Evolutionary conservation across 1,284 basidiomycete genomes (phyloP).

Genomic region (Ceratobasidium sp.): DNA sequence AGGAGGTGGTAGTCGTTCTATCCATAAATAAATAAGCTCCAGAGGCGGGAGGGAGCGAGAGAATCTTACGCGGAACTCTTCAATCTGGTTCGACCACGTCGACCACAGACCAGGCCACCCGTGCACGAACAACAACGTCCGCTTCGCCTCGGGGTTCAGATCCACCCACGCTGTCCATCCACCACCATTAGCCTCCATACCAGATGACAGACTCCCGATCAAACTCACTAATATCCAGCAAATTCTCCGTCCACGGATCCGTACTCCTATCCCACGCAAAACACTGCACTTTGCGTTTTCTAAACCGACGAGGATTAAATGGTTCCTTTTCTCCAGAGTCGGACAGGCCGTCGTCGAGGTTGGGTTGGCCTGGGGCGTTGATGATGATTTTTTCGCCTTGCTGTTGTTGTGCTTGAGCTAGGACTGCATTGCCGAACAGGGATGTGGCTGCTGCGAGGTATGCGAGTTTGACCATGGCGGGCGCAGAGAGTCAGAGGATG

Average conservation of each 20-base stretch:
- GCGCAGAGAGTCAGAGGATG: neutral
- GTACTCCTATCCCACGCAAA: conserved; percentile 40
- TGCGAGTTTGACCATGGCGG: conserved; percentile 26
- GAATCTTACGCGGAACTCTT: conserved; percentile 65
- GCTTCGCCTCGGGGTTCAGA: conserved; percentile 63
- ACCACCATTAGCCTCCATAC: neutral
- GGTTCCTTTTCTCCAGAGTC: conserved; percentile 37
- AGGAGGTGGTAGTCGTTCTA: conserved; percentile 69
- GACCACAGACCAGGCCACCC: conserved; percentile 81
- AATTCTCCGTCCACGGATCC: conserved; percentile 36
- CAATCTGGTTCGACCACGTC: conserved; percentile 75
- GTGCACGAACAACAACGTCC: conserved; percentile 71
- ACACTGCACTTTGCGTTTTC: conserved; percentile 39
- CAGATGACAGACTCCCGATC: no score
- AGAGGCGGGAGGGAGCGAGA: neutral
- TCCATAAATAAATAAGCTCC: conserved; percentile 6
- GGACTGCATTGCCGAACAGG: neutral
- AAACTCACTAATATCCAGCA: conserved; percentile 37
- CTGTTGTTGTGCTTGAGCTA: no score
- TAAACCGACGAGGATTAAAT: conserved; percentile 33
- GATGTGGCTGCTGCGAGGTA: conserved; percentile 18
- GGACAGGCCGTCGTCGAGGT: conserved; percentile 36
- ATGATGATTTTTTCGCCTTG: conserved; percentile 41
- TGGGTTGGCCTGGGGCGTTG: conserved; percentile 36
- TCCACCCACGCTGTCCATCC: conserved; percentile 68